phyloP scores from a whole-genome alignment of 345 rosid genomes.

The Salix arbutifolia region DNA sequence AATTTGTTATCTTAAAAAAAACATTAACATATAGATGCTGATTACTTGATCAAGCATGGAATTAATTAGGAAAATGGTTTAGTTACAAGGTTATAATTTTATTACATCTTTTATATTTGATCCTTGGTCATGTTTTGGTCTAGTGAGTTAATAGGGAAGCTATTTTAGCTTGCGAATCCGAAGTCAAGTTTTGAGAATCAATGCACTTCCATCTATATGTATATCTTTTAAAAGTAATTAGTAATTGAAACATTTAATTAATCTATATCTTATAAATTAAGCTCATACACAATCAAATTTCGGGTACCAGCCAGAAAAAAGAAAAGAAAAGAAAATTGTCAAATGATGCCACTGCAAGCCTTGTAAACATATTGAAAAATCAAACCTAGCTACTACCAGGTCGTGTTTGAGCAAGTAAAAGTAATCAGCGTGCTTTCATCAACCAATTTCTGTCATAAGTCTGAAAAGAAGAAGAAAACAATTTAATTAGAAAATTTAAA shows the following conservation, averaged over 20 bases:
- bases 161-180: not conserved
- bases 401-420: constrained; percentile 2
- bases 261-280: not conserved
- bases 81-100: not conserved
- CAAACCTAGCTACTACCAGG: constrained; percentile 1
- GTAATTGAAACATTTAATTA: not conserved
- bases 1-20: not conserved
- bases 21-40: too few relatives aligned
- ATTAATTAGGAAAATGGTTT: too few relatives aligned
- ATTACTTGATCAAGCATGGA: too few relatives aligned
- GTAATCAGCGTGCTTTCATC: not conserved
- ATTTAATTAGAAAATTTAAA: not conserved
- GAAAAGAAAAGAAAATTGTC: not conserved
- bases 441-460: constrained; percentile 9
- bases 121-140: not conserved
- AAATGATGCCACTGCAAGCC: not conserved
- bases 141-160: too few relatives aligned
- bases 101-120: not conserved
- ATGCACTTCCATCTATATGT: not conserved
- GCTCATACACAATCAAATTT: not conserved
- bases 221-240: not conserved
- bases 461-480: not conserved
- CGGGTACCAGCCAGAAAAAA: not conserved
- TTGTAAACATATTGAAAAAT: not conserved
- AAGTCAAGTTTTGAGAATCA: not conserved